A percentile compares a stretch with the other conserved stretches of the same genome.
These are phyloP conservation scores for Globomyces pollinis-pini DNA, from an alignment of 192 early-diverging fungal genomes.

Conservation along the genomic window DNA sequence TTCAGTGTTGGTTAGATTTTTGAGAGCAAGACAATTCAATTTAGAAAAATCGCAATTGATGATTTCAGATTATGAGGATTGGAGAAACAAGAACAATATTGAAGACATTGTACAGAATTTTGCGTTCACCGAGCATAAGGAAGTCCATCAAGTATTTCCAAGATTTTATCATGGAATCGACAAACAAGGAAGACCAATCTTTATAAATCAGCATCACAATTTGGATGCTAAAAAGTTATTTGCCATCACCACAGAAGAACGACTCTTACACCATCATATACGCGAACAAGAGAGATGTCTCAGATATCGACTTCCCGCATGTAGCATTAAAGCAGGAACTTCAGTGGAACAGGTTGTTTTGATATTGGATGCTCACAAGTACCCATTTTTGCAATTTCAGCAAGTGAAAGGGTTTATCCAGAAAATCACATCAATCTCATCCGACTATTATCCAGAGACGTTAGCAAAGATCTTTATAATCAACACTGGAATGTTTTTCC, in stretches of 20 bases:
- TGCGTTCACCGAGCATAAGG: conserved; percentile 56
- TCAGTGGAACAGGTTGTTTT: conserved; percentile 75
- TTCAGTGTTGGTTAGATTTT: conserved; percentile 44
- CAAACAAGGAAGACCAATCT: conserved; percentile 81
- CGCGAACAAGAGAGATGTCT: conserved; percentile 64
- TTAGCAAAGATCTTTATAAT: conserved; percentile 85
- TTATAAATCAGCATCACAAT: conserved; percentile 76
- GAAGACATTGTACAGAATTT: conserved; percentile 46
- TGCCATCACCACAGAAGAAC: conserved; percentile 53
- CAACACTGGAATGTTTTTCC: conserved; percentile 85
- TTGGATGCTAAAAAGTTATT: conserved; percentile 59
- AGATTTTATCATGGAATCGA: conserved; percentile 84
- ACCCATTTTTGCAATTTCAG: conserved; percentile 67
- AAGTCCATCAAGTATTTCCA: conserved; percentile 60
- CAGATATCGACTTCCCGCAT: conserved; percentile 67
- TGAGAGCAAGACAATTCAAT: conserved; percentile 52
- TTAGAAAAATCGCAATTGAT: conserved; percentile 45
- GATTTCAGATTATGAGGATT: conserved; percentile 48
- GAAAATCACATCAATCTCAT: conserved; percentile 71
- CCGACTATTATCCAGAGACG: conserved; percentile 91
- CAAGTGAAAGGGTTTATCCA: conserved; percentile 58
- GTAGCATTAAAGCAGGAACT: conserved; percentile 51
- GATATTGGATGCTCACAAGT: conserved; percentile 84
- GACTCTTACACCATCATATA: conserved; percentile 69
- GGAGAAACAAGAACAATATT: conserved; percentile 46